Base-by-base conservation (phyloP, 2,329 filamentous ascomycete species). In the Albifimbria verrucaria region DNA sequence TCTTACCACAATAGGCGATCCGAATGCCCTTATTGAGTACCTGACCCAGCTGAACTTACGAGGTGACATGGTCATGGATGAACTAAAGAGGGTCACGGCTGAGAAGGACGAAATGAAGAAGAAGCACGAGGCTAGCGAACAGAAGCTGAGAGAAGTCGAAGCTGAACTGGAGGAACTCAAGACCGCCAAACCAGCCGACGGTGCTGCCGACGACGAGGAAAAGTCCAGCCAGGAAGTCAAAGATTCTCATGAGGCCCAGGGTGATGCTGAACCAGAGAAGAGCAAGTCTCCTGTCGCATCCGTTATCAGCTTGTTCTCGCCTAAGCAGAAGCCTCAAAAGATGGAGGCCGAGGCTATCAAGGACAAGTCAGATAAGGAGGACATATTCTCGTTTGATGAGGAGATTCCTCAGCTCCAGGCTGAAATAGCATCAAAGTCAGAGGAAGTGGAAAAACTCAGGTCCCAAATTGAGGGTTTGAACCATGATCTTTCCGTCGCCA, bases 321-420 rank as follows among this genome's bases (percentile, higher is more conserved):
- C 75, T 3, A 77, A 70, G 56, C 73, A 77, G 32, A 76, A 75
- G 55, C 57, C 71, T 5, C 60, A 71, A 46, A 61, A 63, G 20
- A 58, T 65, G 7, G 65, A 69, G 26, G 65, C 69, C 7, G 52
- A 56, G 7, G 58, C 52, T 2, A 52, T 55, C 7, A 65, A 64
- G 57, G 60, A 66, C 3, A 32, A 32, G 26, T 15, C 26, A 7
- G 68, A 72, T 4, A 73, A 70, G 18, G 89, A 92, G 58, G 90
- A 96, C 48, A 88, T 97, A 71, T 97, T 97, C 72, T 96, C 92
- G 0, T 95, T 92, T 62, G 92, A 97, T 54, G 87, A 88, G 49
- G 93, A 97, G 70, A 78, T 95, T 15, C 89, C 90, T 3, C 84
- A 89, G 51, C 73, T 96, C n/a, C 88, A 95, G 63, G 79, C 82